Evolutionary conservation across 2,329 filamentous ascomycete species (phyloP), one percentile per base, ranked within the genome.

Genomic region (Colletotrichum melonis): DNA sequence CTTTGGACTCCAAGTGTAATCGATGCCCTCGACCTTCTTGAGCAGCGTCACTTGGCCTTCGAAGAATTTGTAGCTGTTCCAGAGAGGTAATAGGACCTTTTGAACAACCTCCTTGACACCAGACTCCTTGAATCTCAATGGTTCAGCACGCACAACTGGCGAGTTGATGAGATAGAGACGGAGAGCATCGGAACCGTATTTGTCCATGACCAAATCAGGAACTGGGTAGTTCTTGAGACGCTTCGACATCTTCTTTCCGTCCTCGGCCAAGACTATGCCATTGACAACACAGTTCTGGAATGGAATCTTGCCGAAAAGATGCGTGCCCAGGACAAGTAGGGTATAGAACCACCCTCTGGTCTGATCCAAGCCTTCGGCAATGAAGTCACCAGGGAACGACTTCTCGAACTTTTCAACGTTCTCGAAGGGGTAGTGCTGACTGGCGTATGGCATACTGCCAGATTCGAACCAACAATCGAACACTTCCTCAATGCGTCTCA

Each of bases 171-270:
- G 89, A 80, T 98, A 98, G n/a, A 98, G 88, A 68, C 96, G 92
- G 63, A 98, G 90, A 35, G 96, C 95, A 84, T 98, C 96, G 1
- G 95, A 95, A 24, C 96, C 96, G 81, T 97, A 97, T 79, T 93
- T 93, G 71, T 93, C 86, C 88, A 98, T 97, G 76, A 98, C 91
- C 64, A 95, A 86, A 69, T 86, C 87, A 12, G 96, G 96, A 79
- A 98, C 95, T 0, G 96, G 96, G 82, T 98, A 98, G 84, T 98
- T 98, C 86, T 98, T 97, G 71, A 98, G 87, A 67, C 96, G 91
- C 85, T 98, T 98, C 7, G 95, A 98, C 96, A 98, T 98, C 88
- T 98, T 98, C 88, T 98, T 98, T 69, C 96, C 96, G 79, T 98
- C 95, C 81, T 97, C 95, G 1, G 95, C 95, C 54, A 98, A 88